A percentile compares a stretch with the other conserved stretches of the same genome.
These are phyloP conservation scores for Malus asiatica DNA, from an alignment of 306 rosid species.

Conservation along the genomic window DNA sequence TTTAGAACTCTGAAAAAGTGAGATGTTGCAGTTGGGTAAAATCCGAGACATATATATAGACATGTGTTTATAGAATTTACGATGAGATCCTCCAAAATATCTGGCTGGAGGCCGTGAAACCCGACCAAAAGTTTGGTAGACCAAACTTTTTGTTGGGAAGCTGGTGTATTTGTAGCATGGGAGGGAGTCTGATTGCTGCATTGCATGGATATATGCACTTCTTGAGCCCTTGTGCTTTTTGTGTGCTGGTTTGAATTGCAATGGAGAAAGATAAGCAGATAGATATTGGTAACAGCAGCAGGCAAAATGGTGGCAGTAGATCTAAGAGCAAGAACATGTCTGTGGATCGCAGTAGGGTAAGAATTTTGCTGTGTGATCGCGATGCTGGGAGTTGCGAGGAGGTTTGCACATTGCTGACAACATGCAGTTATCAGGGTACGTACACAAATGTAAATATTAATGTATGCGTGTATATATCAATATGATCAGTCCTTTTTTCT, in stretches of 20 bases:
- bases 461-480: no score
- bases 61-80: background rate
- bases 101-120: background rate
- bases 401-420: slow-evolving; percentile 6
- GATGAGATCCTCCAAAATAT: background rate
- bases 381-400: slow-evolving; percentile 15
- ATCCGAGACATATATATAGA: background rate
- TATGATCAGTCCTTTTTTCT: background rate
- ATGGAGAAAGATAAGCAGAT: background rate
- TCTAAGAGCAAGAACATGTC: background rate
- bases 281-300: background rate
- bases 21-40: background rate
- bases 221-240: background rate
- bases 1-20: background rate
- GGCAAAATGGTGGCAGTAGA: background rate
- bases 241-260: background rate
- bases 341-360: background rate
- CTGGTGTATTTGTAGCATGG: background rate
- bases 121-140: background rate
- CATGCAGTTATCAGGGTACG: slow-evolving; percentile 14
- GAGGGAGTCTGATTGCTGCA: background rate
- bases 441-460: background rate
- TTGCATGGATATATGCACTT: background rate
- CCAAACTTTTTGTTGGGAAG: background rate
- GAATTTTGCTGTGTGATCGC: slow-evolving; percentile 10